These are phyloP conservation scores for Picochlorum sp. DNA, from an alignment of 139 green algal species.

Conservation along the genomic window DNA sequence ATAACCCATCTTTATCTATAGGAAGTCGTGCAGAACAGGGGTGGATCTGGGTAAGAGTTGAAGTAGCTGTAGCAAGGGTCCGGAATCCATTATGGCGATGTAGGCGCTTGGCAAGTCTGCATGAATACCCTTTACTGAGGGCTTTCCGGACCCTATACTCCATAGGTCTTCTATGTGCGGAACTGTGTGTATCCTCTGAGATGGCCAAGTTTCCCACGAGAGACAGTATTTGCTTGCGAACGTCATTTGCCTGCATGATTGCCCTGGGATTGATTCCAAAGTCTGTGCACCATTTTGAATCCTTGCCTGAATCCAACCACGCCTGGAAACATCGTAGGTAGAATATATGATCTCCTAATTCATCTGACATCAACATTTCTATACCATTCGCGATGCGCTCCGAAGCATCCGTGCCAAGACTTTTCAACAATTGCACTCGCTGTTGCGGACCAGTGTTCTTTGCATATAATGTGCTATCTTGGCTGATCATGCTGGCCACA, in stretches of 20 bases:
- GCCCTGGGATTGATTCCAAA: constrained; percentile 63
- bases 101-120: constrained; percentile 72
- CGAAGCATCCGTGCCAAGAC: not conserved
- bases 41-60: constrained; percentile 48
- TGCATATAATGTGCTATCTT: constrained; percentile 62
- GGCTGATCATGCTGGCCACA: constrained; percentile 78
- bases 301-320: constrained; percentile 47
- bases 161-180: too few relatives aligned
- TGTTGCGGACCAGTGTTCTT: constrained; percentile 39
- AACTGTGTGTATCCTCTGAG: too few relatives aligned
- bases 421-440: constrained; percentile 8
- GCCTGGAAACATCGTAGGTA: constrained; percentile 71
- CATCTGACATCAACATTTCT: constrained; percentile 42
- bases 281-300: constrained; percentile 30
- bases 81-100: constrained; percentile 82
- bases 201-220: too few relatives aligned
- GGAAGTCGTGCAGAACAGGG: constrained; percentile 44
- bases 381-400: constrained; percentile 11
- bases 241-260: constrained; percentile 76
- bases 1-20: constrained; percentile 78
- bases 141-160: constrained; percentile 36
- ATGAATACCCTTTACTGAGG: constrained; percentile 73
- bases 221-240: constrained; percentile 70
- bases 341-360: constrained; percentile 78
- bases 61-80: constrained; percentile 48